These are phyloP conservation scores for Halteria grandinella DNA, from an alignment of 73 alveolate species.

Conservation along the genomic window DNA sequence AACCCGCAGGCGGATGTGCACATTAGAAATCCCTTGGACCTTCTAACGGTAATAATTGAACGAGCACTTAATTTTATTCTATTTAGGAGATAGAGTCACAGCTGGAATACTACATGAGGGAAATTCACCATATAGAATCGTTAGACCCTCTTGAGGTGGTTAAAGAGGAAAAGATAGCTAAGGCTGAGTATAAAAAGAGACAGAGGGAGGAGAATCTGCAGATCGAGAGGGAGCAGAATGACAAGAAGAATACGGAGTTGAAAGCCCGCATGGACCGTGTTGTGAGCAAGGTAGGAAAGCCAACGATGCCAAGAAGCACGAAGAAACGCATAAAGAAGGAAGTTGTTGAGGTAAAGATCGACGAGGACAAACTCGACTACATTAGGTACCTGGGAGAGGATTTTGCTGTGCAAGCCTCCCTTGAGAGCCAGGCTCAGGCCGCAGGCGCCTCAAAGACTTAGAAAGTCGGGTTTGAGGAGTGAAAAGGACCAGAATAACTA, in stretches of 20 bases:
- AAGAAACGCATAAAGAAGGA: slow-evolving; percentile 39
- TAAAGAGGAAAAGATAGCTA: slow-evolving; percentile 23
- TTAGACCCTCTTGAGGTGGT: slow-evolving; percentile 57
- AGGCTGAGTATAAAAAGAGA: slow-evolving; percentile 26
- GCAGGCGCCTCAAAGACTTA: too few relatives aligned
- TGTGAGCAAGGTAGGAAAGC: slow-evolving; percentile 18
- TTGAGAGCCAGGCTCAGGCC: too few relatives aligned
- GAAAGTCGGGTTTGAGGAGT: too few relatives aligned
- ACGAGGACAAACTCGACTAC: slow-evolving; percentile 54
- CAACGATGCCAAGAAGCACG: slow-evolving; percentile 34
- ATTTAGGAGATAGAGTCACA: slow-evolving; percentile 37
- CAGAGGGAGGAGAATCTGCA: slow-evolving; percentile 15
- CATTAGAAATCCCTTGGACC: slow-evolving; percentile 35
- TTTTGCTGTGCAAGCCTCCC: too few relatives aligned
- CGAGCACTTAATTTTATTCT: background rate
- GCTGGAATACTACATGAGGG: slow-evolving; percentile 45
- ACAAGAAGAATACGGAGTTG: slow-evolving; percentile 39
- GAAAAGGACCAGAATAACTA: too few relatives aligned
- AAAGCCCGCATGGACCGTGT: slow-evolving; percentile 35
- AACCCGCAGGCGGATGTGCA: slow-evolving; percentile 41
- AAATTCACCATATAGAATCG: slow-evolving; percentile 49
- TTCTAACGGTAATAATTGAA: slow-evolving; percentile 6
- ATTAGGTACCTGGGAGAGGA: slow-evolving; percentile 60
- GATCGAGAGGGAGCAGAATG: slow-evolving; percentile 5
- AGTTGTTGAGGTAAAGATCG: slow-evolving; percentile 36